Base-by-base conservation (phyloP, 75 land plant genomes). In the Larix kaempferi region DNA sequence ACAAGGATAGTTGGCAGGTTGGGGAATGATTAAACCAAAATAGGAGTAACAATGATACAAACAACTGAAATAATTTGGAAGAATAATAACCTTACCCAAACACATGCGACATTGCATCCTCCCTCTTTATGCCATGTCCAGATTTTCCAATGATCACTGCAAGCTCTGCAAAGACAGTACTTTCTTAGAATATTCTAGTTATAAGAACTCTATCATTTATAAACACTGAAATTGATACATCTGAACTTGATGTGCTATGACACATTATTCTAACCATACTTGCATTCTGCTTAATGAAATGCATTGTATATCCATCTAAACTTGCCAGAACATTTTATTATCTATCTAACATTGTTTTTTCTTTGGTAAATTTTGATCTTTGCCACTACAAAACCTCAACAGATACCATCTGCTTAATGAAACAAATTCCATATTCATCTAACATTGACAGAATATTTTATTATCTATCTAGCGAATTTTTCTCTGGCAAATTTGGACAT, bases 131-230 rank as follows among this genome's bases (percentile, higher is more conserved):
- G 26, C 79, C 78, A 13, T 74, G 76, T 44, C 86, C 86, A 59
- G 79, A 71, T 55, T 80, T 86, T 35, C 88, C 88, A 41, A 86
- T 86, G 35, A 86, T 86, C 64, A 86, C 86, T 13, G 86, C 86
- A 35, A 86, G 82, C 77, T 86, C 88, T 86, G 85, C 64, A 39
- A 74, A 23, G 15, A 25, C 22, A 25, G 75, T 56, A 74, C 3
- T 59, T 13, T 17, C 49, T 67, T 37, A 39, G n/a, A 67, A 67
- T 67, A 37, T 64, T 37, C 67, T 29, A 64, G 67, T 4, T 27
- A 15, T 29, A 29, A 15, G 27, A 6, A 64, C 33, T 29, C 37
- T 63, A 64, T 67, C 22, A 7, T 67, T 6, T 67, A 6, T 6
- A 41, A 39, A 33, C 39, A 67, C 17, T 35, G 3, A 67, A 6